These are phyloP conservation scores for Chytriomyces confervae DNA, from an alignment of 192 early-diverging fungal species.

Conservation along the genomic window DNA sequence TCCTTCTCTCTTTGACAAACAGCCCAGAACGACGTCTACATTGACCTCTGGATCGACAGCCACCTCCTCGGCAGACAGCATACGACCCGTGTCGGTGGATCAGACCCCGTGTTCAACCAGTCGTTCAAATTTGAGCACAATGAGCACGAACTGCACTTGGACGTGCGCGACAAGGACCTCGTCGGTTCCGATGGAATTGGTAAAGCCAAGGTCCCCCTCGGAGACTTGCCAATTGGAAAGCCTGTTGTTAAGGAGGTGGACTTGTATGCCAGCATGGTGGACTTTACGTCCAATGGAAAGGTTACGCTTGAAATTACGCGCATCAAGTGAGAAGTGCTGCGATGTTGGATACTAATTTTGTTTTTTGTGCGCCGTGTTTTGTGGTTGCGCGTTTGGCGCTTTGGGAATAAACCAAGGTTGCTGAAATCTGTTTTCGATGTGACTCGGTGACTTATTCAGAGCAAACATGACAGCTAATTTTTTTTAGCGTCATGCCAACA, in stretches of 20 bases:
- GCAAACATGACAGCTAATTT: too few species aligned
- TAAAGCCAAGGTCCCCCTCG: background rate
- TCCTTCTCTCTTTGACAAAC: too few species aligned
- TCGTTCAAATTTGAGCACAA: background rate
- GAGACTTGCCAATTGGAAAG: background rate
- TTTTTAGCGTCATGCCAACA: too few species aligned
- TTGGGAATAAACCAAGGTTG: too few species aligned
- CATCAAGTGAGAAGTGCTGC: background rate
- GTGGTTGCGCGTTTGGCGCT: too few species aligned
- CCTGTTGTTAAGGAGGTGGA: background rate
- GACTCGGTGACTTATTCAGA: too few species aligned
- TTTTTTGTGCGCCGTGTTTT: too few species aligned
- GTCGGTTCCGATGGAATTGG: slow-evolving; percentile 2
- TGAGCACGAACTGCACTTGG: background rate
- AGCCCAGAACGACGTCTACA: too few species aligned
- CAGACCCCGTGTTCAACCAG: slow-evolving; percentile 1
- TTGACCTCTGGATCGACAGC: too few species aligned
- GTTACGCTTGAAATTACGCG: background rate
- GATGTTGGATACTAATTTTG: background rate
- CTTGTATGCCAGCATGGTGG: background rate
- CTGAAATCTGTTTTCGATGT: too few species aligned
- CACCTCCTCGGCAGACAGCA: background rate
- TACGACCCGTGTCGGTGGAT: background rate
- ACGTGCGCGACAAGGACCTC: slow-evolving; percentile 7
- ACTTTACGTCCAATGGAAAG: slow-evolving; percentile 8